These are phyloP conservation scores for Globisporangium megalacanthum DNA, from an alignment of 352 stramenopile species.

Conservation along the genomic window DNA sequence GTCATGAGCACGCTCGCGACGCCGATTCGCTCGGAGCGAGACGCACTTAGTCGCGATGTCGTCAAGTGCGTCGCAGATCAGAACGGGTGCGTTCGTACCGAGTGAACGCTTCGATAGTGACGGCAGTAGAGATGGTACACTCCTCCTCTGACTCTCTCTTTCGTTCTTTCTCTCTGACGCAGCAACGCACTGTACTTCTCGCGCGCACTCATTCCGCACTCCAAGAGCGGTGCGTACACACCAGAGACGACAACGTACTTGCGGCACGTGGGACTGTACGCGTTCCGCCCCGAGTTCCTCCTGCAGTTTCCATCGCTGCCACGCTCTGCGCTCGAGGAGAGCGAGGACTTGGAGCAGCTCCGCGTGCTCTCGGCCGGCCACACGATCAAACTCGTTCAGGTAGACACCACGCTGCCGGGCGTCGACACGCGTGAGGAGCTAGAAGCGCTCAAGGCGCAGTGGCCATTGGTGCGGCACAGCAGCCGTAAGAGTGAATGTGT, in stretches of 20 bases:
- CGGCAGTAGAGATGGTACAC: background rate
- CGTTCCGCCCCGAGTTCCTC: constrained; percentile 69
- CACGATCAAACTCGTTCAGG: constrained; percentile 61
- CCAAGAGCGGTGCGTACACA: constrained; percentile 50
- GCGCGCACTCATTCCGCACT: constrained; percentile 69
- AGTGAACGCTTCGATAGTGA: background rate
- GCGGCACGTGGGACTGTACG: constrained; percentile 79
- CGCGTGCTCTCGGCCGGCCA: constrained; percentile 75
- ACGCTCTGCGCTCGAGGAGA: constrained; percentile 42
- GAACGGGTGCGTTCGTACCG: constrained; percentile 31
- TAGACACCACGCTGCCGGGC: constrained; percentile 54
- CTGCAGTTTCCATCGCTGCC: constrained; percentile 60
- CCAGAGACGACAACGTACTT: constrained; percentile 48
- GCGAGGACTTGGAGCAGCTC: constrained; percentile 80
- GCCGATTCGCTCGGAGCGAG: constrained; percentile 46
- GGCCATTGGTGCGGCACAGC: background rate
- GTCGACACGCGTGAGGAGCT: constrained; percentile 72
- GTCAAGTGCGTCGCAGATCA: constrained; percentile 73
- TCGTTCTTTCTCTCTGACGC: background rate
- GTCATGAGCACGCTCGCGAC: constrained; percentile 81
- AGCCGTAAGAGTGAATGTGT: too few relatives aligned
- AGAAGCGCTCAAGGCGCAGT: constrained; percentile 33
- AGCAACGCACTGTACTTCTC: constrained; percentile 87
- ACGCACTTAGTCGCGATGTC: constrained; percentile 54
- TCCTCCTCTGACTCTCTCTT: background rate